phyloP scores from a whole-genome alignment of 352 stramenopile species.

The Phytophthora europaea region DNA sequence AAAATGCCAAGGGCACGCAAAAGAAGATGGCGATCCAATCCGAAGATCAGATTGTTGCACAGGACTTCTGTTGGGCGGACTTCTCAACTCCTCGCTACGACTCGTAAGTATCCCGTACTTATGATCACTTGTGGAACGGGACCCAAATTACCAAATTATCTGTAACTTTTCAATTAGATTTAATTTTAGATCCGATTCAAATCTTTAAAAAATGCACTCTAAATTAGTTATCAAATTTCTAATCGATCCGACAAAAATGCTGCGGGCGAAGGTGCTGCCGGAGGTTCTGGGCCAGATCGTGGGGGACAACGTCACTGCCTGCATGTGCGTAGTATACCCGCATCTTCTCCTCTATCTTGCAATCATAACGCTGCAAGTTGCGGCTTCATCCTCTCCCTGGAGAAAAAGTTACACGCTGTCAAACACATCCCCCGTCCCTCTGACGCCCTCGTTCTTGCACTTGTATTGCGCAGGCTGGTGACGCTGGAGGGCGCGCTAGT shows the following conservation, averaged over 20 bases:
- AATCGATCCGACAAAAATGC: conserved; percentile 47
- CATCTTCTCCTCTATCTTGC: neutral
- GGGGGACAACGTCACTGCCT: conserved; percentile 74
- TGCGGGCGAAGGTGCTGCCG: conserved; percentile 82
- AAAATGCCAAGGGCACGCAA: no score
- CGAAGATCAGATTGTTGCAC: no score
- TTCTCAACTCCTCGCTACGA: no score
- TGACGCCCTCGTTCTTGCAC: neutral
- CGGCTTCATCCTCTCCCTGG: conserved; percentile 3
- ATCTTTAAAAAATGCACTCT: no score
- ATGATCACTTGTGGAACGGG: no score
- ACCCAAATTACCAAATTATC: no score
- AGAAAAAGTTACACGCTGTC: conserved; percentile 6
- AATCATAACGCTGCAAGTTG: conserved; percentile 2
- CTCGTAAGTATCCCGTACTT: no score
- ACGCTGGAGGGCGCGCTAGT: conserved; percentile 89
- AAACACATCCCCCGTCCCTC: neutral
- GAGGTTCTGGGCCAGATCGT: conserved; percentile 86
- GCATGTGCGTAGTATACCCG: conserved; percentile 64
- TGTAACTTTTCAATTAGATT: no score
- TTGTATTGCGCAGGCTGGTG: conserved; percentile 63
- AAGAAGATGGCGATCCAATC: no score
- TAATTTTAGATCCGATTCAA: no score
- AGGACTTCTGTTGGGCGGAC: no score
- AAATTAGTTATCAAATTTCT: no score